A percentile compares a stretch with the other conserved stretches of the same genome.
phyloP scores from a whole-genome alignment of 345 rosid species.

The Gossypium bickii region DNA sequence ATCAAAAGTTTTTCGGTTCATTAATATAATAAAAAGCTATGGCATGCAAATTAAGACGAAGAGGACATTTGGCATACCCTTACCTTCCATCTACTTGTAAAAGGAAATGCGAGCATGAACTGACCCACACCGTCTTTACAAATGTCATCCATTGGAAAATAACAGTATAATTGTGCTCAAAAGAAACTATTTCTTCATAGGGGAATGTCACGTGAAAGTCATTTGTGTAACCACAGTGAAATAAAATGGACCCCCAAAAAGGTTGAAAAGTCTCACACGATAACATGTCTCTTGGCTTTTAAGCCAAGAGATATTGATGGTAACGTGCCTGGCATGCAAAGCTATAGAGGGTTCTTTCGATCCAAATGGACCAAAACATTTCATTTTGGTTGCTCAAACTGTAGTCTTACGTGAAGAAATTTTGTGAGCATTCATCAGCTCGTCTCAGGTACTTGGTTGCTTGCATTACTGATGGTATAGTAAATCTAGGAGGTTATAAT shows the following conservation, averaged over 20 bases:
- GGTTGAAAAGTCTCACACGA: slow-evolving; percentile 14
- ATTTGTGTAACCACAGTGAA: not conserved
- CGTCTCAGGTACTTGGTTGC: not conserved
- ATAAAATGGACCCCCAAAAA: not conserved
- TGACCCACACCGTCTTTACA: slow-evolving; percentile 24
- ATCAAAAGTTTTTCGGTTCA: not conserved
- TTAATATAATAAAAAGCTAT: not conserved
- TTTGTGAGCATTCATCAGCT: not conserved
- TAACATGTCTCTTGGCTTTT: slow-evolving; percentile 52
- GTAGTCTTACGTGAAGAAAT: not conserved
- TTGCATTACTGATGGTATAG: not conserved
- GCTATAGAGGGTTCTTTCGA: slow-evolving; percentile 18
- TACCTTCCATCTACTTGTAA: slow-evolving; percentile 48
- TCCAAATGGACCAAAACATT: no score
- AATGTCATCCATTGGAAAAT: slow-evolving; percentile 14
- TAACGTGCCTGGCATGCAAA: slow-evolving; percentile 67
- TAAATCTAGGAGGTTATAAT: not conserved
- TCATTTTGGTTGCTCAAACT: not conserved
- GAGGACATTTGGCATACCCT: slow-evolving; percentile 18
- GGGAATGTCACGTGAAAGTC: no score
- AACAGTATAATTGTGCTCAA: not conserved
- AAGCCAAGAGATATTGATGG: slow-evolving; percentile 62
- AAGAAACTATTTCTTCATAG: not conserved
- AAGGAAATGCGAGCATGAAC: slow-evolving; percentile 44
- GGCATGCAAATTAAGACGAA: slow-evolving; percentile 18